Evolutionary conservation across 2,329 filamentous ascomycete species (phyloP).

Genomic region (Aspergillus luchuensis): DNA sequence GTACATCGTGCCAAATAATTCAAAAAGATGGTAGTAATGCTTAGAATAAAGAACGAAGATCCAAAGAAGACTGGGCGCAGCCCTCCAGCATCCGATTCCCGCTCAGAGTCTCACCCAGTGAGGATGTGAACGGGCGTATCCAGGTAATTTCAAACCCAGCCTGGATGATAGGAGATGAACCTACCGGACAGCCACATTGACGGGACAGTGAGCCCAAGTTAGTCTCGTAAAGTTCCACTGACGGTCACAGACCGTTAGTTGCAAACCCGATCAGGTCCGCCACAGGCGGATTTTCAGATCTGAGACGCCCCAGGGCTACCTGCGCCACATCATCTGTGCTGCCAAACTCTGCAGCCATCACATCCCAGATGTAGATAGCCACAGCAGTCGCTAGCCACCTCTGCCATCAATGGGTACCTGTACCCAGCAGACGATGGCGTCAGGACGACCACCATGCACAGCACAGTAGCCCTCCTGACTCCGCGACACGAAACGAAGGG

Average conservation of each 20-base stretch:
- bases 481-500: slow-evolving; percentile 36
- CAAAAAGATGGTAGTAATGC: slow-evolving; percentile 18
- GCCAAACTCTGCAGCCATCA: slow-evolving; percentile 24
- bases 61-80: slow-evolving; percentile 31
- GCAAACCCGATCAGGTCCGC: slow-evolving; percentile 33
- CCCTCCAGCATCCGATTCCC: slow-evolving; percentile 58
- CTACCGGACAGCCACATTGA: slow-evolving; percentile 37
- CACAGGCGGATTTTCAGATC: slow-evolving; percentile 29
- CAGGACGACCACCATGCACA: neutral
- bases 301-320: neutral
- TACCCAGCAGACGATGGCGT: neutral
- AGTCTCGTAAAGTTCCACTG: slow-evolving; percentile 12
- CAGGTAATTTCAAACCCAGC: slow-evolving; percentile 45
- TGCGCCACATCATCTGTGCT: neutral
- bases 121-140: slow-evolving; percentile 34
- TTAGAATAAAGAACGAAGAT: slow-evolving; percentile 19
- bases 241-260: slow-evolving; percentile 39
- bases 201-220: neutral
- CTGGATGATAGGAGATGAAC: slow-evolving; percentile 58
- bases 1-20: slow-evolving; percentile 25
- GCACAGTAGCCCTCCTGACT: neutral
- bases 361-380: slow-evolving; percentile 40
- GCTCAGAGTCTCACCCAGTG: slow-evolving; percentile 26
- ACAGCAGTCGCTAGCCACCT: slow-evolving; percentile 29
- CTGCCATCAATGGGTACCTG: slow-evolving; percentile 28